Evolutionary conservation across 179 eudicot species (phyloP), one percentile per base, ranked within the genome.

Genomic region (Pouteria campechiana): DNA sequence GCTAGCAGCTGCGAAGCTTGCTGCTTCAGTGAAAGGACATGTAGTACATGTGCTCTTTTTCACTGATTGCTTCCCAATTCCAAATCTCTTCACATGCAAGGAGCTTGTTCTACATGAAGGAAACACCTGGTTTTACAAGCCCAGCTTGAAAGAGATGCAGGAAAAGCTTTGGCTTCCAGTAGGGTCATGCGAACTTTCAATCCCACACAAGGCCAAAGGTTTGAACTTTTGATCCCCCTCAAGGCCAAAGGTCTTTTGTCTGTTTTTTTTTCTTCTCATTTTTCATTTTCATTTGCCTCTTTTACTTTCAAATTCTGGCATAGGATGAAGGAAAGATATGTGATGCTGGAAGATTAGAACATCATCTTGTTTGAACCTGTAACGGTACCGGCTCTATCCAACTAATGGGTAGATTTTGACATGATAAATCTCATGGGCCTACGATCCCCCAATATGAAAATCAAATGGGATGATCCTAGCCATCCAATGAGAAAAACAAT

Each of bases 131-230:
- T 54, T 89, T 25, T 84, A 84, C 55, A 72, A 65, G 48, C 97
- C 93, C 3, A 52, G 67, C 50, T 50, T 85, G 72, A 46, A 64
- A 47, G 58, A 46, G 16, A 51, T 89, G 39, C 55, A 89, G 54
- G 72, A 70, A 29, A 89, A 89, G 51, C 58, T 81, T 7, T 65
- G 64, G 52, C 83, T 84, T 18, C 95, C 97, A 13, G 70, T 81
- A 12, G 97, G 97, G 1, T 84, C 97, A 8, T 89, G 97, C 50
- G 79, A 84, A 46, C 97, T 89, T 37, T 72, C 95, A 1, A 75
- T 84, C 57, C 89, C 95, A 30, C 68, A 81, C 25, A 68, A 70
- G 58, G 61, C 55, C 39, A 65, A 58, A 63, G 93, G 93, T 85
- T 3, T 37, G 53, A 15, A 9, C 6, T 20, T 34, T 13, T 22